These are phyloP conservation scores for Castanopsis chinensis DNA, from an alignment of 306 rosid species.

Conservation along the genomic window DNA sequence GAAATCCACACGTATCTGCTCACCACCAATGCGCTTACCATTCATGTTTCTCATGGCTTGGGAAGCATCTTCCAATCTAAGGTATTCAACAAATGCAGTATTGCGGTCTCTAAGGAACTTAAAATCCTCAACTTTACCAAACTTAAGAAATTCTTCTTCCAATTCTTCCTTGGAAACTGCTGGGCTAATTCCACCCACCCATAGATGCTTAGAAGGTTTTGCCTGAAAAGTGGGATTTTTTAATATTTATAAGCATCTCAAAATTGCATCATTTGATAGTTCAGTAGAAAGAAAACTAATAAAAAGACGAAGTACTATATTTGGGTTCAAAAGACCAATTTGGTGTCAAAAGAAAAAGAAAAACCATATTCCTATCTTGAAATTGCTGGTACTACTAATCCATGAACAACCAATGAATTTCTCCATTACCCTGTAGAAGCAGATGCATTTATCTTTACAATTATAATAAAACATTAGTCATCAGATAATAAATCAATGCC, in stretches of 20 bases:
- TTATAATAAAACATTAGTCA: not conserved
- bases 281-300: not conserved
- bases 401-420: not conserved
- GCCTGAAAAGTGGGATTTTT: constrained; percentile 57
- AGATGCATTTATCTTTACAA: not conserved
- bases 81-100: constrained; percentile 88
- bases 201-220: constrained; percentile 75
- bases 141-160: constrained; percentile 76
- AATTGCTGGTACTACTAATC: not conserved
- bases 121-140: constrained; percentile 85
- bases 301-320: not conserved
- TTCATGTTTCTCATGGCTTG: constrained; percentile 91
- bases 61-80: constrained; percentile 78
- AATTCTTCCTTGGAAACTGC: constrained; percentile 76
- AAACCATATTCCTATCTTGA: not conserved
- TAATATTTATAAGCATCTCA: constrained; percentile 22
- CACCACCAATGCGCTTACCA: constrained; percentile 83
- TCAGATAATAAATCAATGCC: not conserved
- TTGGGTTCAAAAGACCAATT: not conserved
- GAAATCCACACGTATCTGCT: constrained; percentile 89
- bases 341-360: not conserved
- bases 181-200: constrained; percentile 97
- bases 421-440: not conserved
- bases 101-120: constrained; percentile 78
- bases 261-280: not conserved